Base-by-base conservation (phyloP, 805 yeast genomes). In the Saturnispora kantuleensis region DNA sequence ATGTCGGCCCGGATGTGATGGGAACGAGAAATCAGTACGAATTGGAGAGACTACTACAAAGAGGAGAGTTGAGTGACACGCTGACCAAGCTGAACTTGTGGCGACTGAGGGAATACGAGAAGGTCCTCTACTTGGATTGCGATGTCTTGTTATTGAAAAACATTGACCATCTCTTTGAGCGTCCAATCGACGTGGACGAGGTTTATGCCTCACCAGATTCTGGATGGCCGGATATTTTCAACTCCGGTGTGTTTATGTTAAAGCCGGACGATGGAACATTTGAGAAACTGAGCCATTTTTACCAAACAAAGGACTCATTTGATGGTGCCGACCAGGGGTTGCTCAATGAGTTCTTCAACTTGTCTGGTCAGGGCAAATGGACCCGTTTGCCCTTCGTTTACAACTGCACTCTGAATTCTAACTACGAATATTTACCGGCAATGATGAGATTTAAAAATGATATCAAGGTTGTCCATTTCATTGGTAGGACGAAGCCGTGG, bases 271-370 rank as follows among this genome's bases (percentile, higher is more conserved):
- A 50, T 1, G 48, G 52, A 0, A 70, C 68, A 16, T 79, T 66
- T 52, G 48, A 59, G 3, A 63, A 65, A 30, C 67, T 87, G 39
- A 48, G 59, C 26, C 39, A 50, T 2, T 60, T 62, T 30, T 58
- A 65, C 39, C 30, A 44, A 1, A 50, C 56, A 4, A 53, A 51
- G 10, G 53, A 53, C 11, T 66, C 65, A 3, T 84, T 86, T 53
- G 97, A 88, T 62, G 95, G 95, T 35, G 90, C 95, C 2, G 97
- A 88, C 63, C 97, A 88, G 62, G 97, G 97, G 10, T 68, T 88
- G 32, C 67, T 88, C 50, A 88, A 88, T 61, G 84, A 84, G 56
- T 81, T 74, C 55, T 86, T 84, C 58, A 71, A 52, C 39, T 52
- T 54, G 46, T 52, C 56, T 10, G 44, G 47, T 12, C 60, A 63